Base-by-base conservation (phyloP, 2,329 filamentous ascomycete species). In the Phialophora expanda region DNA sequence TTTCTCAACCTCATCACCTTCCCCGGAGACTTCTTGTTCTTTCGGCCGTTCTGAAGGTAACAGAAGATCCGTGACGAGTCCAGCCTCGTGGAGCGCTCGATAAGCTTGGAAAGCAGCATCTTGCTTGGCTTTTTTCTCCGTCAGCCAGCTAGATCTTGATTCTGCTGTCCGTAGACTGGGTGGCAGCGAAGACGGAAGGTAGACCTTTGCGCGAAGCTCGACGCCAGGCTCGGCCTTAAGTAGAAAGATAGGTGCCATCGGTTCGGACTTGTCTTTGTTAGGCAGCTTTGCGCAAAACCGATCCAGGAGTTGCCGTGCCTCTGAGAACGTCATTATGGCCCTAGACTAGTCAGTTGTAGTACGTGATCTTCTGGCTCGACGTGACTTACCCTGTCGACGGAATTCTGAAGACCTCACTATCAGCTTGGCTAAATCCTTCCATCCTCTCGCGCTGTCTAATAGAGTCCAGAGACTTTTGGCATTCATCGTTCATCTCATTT, bases 91-190 rank as follows among this genome's bases (percentile, higher is more conserved):
- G 0, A 98, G 81, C 4, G 82, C 82, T 24, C 86, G 78, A 73
- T 93, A 97, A 0, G 93, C 91, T 73, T 91, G 86, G 67, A 96
- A 95, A 0, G 92, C 90, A 0, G 90, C 92, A 76, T 97, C 94
- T 73, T 90, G 92, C 70, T 83, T 87, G 0, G 93, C 92, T 70
- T 87, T 87, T 64, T 83, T 85, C 73, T 95, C 89, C 0, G 88
- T 90, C 11, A 71, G 76, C 93, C 93, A 97, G n/a, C 75, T 68
- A 41, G 75, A 68, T 30, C 76, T 75, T 59, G 89, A 86, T 24
- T 78, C 72, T 0, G 85, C 81, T 46, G 77, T 79, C 17, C 90
- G 86, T 9, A 92, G 76, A 12, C 83, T 76, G 3, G 83, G 79
- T n/a, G 90, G 84, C 0, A 98, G 80, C 3, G 86, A 89, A 3